These are phyloP conservation scores for Rubia peregrina DNA, from an alignment of 305 asterid species.

Conservation along the genomic window DNA sequence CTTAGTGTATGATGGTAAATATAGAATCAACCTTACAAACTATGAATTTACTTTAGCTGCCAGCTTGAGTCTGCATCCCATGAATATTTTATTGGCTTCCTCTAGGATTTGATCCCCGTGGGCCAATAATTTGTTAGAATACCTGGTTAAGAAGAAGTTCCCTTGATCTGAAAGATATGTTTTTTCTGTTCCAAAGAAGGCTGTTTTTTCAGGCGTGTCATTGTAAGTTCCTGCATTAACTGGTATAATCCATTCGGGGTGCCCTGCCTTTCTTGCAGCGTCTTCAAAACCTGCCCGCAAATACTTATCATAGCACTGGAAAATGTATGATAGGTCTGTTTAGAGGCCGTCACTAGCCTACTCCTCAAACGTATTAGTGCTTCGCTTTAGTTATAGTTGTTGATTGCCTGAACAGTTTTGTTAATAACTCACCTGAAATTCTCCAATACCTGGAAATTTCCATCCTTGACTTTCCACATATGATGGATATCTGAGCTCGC, in stretches of 20 bases:
- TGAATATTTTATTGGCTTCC: conserved; percentile 53
- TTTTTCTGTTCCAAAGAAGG: conserved; percentile 41
- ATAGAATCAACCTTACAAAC: not conserved
- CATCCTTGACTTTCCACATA: conserved; percentile 70
- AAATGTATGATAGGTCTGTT: not conserved
- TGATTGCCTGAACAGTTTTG: not conserved
- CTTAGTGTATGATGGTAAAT: not conserved
- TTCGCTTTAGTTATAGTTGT: not conserved
- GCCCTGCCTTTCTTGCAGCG: conserved; percentile 47
- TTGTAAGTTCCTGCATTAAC: conserved; percentile 58
- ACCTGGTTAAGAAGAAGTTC: conserved; percentile 59
- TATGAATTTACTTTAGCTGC: conserved; percentile 45
- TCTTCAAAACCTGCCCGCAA: conserved; percentile 40
- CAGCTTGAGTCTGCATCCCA: conserved; percentile 39
- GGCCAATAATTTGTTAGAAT: conserved; percentile 47
- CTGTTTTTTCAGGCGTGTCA: conserved; percentile 49
- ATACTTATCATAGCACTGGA: conserved; percentile 72
- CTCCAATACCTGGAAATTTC: conserved; percentile 76
- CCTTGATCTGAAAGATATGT: conserved; percentile 52
- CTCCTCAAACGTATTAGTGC: not conserved
- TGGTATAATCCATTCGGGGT: conserved; percentile 51
- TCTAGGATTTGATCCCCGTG: conserved; percentile 71
- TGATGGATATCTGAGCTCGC: conserved; percentile 79
- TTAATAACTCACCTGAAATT: conserved; percentile 52
- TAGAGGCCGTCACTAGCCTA: conserved; percentile 1